phyloP scores from a whole-genome alignment of 495 filamentous ascomycete species.

The Penicillium parvum region DNA sequence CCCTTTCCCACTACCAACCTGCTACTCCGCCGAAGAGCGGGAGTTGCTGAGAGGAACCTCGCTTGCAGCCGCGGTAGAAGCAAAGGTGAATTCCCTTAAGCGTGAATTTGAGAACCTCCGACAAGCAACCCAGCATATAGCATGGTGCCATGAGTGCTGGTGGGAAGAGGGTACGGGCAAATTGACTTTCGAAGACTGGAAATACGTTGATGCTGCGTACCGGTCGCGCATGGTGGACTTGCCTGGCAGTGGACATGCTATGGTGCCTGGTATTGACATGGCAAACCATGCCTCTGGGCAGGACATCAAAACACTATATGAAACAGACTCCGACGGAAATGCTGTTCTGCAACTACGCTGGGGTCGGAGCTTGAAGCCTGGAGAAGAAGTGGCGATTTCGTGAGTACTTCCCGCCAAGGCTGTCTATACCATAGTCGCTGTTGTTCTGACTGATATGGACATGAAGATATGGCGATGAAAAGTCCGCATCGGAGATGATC shows the following conservation, averaged over 20 bases:
- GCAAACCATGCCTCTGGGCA: constrained; percentile 71
- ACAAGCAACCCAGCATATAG: constrained; percentile 53
- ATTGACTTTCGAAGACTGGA: constrained; percentile 69
- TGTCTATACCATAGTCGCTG: too few species aligned
- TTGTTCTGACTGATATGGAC: not conserved
- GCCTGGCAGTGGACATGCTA: constrained; percentile 69
- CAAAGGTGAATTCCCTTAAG: constrained; percentile 67
- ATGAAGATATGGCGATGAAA: constrained; percentile 77
- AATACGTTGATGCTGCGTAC: constrained; percentile 76
- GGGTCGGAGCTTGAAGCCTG: constrained; percentile 46
- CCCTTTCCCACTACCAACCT: constrained; percentile 65
- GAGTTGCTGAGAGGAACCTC: constrained; percentile 75
- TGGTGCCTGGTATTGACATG: constrained; percentile 92
- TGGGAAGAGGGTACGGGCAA: constrained; percentile 54
- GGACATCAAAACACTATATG: constrained; percentile 67
- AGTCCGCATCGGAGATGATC: constrained; percentile 87
- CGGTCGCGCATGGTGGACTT: constrained; percentile 82
- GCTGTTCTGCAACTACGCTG: constrained; percentile 60
- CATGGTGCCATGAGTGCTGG: constrained; percentile 67
- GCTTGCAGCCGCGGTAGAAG: constrained; percentile 63
- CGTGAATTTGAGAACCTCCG: constrained; percentile 73
- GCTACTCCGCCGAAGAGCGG: constrained; percentile 68
- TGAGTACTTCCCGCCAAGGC: too few species aligned
- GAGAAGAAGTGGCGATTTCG: constrained; percentile 84
- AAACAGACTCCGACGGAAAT: constrained; percentile 59